Conservation (phyloP, 2,329 filamentous ascomycete species). For the Tolypocladium ophioglossoides region DNA sequence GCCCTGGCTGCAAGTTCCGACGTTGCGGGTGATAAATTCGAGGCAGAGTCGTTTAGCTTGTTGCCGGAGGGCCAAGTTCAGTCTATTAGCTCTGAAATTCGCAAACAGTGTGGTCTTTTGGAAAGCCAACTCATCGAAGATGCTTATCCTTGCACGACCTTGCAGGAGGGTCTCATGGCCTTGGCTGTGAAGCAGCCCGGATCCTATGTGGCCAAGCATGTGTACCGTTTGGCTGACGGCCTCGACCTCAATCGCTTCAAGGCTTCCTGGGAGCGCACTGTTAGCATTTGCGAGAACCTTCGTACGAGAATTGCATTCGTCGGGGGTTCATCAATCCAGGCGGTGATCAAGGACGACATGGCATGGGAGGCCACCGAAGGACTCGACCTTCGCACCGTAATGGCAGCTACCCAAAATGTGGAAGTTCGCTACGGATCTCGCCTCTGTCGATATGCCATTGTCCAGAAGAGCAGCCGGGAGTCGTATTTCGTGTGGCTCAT, state of each 20-base stretch:
- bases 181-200: slow-evolving; percentile 19
- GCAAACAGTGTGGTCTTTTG: not conserved
- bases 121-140: slow-evolving; percentile 13
- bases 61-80: not conserved
- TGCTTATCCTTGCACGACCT: slow-evolving; percentile 25
- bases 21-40: too few species aligned
- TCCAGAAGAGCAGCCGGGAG: not conserved
- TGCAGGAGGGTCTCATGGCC: slow-evolving; percentile 28
- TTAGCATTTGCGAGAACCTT: slow-evolving; percentile 3
- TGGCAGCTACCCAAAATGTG: not conserved
- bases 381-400: not conserved
- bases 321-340: slow-evolving; percentile 2
- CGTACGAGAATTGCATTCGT: slow-evolving; percentile 6
- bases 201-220: slow-evolving; percentile 22
- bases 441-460: not conserved
- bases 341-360: not conserved
- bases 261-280: slow-evolving; percentile 15
- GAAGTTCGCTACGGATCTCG: not conserved
- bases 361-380: not conserved
- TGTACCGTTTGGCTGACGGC: slow-evolving; percentile 8
- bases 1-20: not conserved
- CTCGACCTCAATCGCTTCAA: slow-evolving; percentile 15
- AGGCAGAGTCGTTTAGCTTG: slow-evolving; percentile 5
- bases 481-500: slow-evolving; percentile 13
- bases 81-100: not conserved